Percentiles rank a stretch among this genome's conserved stretches.
Conservation (phyloP, 2,329 filamentous ascomycete species). For the Dryadomyces quercus-mongolicae region DNA sequence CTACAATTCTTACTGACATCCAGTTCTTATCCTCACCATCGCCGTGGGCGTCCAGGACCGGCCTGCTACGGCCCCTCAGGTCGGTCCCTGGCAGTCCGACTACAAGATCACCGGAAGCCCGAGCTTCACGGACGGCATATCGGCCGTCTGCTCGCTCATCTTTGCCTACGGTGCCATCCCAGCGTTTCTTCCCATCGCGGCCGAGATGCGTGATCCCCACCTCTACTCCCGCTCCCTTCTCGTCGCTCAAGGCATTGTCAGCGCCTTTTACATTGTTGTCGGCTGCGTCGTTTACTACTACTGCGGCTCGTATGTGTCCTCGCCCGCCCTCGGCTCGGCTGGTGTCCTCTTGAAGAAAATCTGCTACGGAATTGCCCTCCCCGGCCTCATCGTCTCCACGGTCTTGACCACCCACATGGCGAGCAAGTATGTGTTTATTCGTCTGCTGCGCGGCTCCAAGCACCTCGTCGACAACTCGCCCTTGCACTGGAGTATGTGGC, state of each 20-base stretch:
- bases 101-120: constrained; percentile 43
- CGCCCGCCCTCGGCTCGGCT: constrained; percentile 48
- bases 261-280: constrained; percentile 47
- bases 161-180: constrained; percentile 47
- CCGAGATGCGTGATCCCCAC: constrained; percentile 47
- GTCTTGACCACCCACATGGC: constrained; percentile 17
- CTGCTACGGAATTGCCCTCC: constrained; percentile 44
- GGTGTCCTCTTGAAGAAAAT: constrained; percentile 48
- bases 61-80: constrained; percentile 38
- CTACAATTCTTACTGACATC: background rate
- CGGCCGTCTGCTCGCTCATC: constrained; percentile 44
- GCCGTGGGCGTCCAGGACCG: constrained; percentile 45
- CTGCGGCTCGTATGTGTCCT: constrained; percentile 50
- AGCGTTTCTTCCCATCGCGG: constrained; percentile 52
- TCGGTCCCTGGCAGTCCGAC: constrained; percentile 40
- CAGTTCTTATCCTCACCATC: constrained; percentile 34
- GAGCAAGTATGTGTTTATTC: constrained; percentile 20
- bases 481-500: constrained; percentile 19
- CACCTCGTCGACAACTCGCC: constrained; percentile 18
- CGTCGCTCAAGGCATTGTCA: constrained; percentile 1
- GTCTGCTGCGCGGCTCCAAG: constrained; percentile 17
- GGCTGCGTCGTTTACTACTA: constrained; percentile 49
- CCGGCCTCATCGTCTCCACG: constrained; percentile 35
- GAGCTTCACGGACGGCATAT: constrained; percentile 45
- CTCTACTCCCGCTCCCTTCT: constrained; percentile 1